Evolutionary conservation across 352 stramenopile genomes (phyloP).

Genomic region (Plasmopara halstedii): DNA sequence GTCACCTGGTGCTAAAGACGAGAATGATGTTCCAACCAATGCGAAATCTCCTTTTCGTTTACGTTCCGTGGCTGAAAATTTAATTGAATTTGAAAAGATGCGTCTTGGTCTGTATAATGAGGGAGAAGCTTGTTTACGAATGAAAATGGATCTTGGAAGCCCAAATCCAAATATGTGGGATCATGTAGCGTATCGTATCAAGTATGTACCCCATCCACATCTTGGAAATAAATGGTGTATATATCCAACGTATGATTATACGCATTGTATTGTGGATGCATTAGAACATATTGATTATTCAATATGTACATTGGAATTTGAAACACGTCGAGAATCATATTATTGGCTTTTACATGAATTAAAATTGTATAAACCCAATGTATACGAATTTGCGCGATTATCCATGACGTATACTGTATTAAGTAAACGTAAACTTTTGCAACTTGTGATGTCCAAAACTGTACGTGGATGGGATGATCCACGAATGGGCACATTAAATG

Average conservation of each 20-base stretch:
- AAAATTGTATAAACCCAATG: conserved; percentile 96
- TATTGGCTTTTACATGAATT: conserved; percentile 98
- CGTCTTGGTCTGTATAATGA: conserved; percentile 84
- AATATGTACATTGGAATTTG: conserved; percentile 99
- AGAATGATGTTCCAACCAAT: conserved; percentile 42
- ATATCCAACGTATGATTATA: conserved; percentile 99
- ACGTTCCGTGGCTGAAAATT: conserved; percentile 91
- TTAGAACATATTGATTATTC: conserved; percentile 99
- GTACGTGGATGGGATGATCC: conserved; percentile 94
- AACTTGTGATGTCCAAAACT: conserved; percentile 92
- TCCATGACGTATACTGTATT: conserved; percentile 98
- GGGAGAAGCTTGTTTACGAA: conserved; percentile 89
- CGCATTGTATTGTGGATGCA: conserved; percentile 97
- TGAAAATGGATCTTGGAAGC: conserved; percentile 98
- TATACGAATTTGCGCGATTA: conserved; percentile 95
- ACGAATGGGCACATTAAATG: conserved; percentile 97
- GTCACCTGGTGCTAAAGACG: conserved; percentile 42
- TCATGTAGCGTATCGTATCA: conserved; percentile 98
- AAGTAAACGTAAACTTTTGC: conserved; percentile 97
- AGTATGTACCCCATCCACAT: conserved; percentile 96
- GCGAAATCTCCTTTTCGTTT: conserved; percentile 88
- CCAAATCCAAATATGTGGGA: conserved; percentile 99
- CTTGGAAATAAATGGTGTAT: conserved; percentile 98
- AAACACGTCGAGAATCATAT: conserved; percentile 97
- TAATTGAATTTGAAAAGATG: conserved; percentile 98